Evolutionary conservation across 805 yeast genomes (phyloP).

Genomic region (Candida qinlingensis): DNA sequence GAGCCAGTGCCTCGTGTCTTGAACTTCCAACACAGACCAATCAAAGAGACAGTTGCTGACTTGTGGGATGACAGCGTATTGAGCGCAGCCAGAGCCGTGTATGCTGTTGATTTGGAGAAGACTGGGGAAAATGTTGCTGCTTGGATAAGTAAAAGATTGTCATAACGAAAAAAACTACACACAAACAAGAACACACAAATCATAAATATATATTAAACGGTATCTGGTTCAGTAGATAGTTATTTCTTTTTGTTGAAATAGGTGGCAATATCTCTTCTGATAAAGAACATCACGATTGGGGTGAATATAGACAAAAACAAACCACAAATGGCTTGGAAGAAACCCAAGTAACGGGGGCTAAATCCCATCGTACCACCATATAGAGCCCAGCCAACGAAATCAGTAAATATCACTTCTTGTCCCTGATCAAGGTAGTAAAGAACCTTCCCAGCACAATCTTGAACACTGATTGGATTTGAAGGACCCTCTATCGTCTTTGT

Average conservation of each 20-base stretch:
- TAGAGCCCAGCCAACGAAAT: conserved; percentile 77
- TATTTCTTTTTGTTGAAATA: conserved; percentile 37
- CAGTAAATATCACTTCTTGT: conserved; percentile 72
- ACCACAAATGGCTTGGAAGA: conserved; percentile 45
- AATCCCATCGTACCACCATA: conserved; percentile 63
- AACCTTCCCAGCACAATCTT: conserved; percentile 58
- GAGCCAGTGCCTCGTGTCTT: conserved; percentile 38
- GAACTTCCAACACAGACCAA: conserved; percentile 39
- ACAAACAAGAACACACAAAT: neutral
- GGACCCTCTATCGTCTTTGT: conserved; percentile 84
- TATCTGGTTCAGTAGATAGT: neutral
- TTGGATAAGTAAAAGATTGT: conserved; percentile 3
- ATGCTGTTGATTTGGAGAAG: conserved; percentile 45
- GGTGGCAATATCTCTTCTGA: conserved; percentile 45
- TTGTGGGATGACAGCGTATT: conserved; percentile 76
- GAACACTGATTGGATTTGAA: conserved; percentile 62
- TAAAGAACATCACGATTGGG: conserved; percentile 48
- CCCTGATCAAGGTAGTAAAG: conserved; percentile 56
- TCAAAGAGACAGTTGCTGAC: conserved; percentile 64
- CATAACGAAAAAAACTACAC: neutral
- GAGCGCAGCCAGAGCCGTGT: conserved; percentile 57
- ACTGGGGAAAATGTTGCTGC: conserved; percentile 8
- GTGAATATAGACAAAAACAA: conserved; percentile 47
- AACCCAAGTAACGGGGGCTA: conserved; percentile 57
- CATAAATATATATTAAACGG: neutral